These are phyloP conservation scores for Desmodesmus armatus DNA, from an alignment of 139 green algal genomes.

Conservation along the genomic window DNA sequence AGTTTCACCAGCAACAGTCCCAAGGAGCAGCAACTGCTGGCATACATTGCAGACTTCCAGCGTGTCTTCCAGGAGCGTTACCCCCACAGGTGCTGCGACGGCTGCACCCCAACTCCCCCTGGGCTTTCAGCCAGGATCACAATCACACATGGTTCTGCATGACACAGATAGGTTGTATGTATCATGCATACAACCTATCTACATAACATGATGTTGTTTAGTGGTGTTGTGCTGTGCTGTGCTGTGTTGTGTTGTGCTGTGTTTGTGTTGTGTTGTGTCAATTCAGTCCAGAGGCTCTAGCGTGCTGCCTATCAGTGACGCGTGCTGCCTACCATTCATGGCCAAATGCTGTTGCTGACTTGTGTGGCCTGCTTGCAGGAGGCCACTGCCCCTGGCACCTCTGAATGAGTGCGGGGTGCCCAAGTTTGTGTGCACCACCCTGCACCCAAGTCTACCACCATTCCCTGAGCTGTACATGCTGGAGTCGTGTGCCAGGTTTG, in stretches of 20 bases:
- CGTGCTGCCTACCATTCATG: background rate
- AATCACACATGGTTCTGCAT: too few relatives aligned
- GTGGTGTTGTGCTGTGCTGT: too few relatives aligned
- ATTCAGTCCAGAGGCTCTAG: too few relatives aligned
- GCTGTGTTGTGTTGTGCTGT: too few relatives aligned
- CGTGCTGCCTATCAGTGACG: too few relatives aligned
- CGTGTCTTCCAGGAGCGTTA: constrained; percentile 81
- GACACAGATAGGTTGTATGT: too few relatives aligned
- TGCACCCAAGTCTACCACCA: constrained; percentile 69
- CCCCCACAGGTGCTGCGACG: constrained; percentile 66
- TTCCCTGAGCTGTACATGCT: constrained; percentile 80
- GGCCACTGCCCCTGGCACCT: constrained; percentile 75
- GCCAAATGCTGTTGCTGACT: background rate
- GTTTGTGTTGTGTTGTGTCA: too few relatives aligned
- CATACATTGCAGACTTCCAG: constrained; percentile 72
- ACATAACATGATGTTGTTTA: too few relatives aligned
- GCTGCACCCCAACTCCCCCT: too few relatives aligned
- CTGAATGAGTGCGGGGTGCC: constrained; percentile 85
- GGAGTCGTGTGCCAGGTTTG: constrained; percentile 73
- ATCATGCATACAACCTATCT: too few relatives aligned
- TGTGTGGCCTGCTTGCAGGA: constrained; percentile 49
- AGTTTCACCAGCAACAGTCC: constrained; percentile 61
- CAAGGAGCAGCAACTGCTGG: constrained; percentile 69
- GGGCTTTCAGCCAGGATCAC: too few relatives aligned
- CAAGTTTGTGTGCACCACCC: constrained; percentile 89